phyloP scores from a whole-genome alignment of 1,139 yeast species.

The Nakaseomyces bracarensis region DNA sequence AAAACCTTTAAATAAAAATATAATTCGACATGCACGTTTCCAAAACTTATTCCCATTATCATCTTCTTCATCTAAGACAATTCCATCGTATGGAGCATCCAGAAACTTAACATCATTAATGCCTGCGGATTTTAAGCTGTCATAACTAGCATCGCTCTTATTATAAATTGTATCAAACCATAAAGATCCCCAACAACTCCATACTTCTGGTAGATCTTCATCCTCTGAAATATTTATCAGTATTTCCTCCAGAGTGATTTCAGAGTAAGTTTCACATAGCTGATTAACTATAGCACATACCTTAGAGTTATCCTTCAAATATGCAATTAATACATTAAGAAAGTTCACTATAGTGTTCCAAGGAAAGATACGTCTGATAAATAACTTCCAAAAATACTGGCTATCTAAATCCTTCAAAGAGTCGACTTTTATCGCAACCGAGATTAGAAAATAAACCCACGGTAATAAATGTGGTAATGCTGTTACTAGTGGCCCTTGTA shows the following conservation, averaged over 20 bases:
- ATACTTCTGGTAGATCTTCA: conserved; percentile 63
- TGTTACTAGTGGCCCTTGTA: conserved; percentile 62
- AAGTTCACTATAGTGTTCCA: conserved; percentile 59
- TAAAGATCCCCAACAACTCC: conserved; percentile 79
- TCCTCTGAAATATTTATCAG: conserved; percentile 42
- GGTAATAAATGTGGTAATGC: conserved; percentile 63
- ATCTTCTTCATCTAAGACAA: conserved; percentile 37
- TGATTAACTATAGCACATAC: conserved; percentile 18
- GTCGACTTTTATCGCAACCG: conserved; percentile 50
- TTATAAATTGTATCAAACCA: conserved; percentile 51
- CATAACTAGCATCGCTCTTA: conserved; percentile 41
- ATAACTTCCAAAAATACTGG: conserved; percentile 42
- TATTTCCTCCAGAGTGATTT: conserved; percentile 27
- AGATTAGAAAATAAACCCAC: conserved; percentile 59
- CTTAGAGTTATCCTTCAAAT: conserved; percentile 22
- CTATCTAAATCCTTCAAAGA: conserved; percentile 24
- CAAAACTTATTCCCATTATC: conserved; percentile 32
- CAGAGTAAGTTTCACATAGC: conserved; percentile 19
- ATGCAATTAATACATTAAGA: conserved; percentile 40
- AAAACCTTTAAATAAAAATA: conserved; percentile 26
- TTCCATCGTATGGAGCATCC: conserved; percentile 62
- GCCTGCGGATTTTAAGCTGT: conserved; percentile 48
- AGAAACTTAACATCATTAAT: conserved; percentile 46
- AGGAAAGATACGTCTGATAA: conserved; percentile 48
- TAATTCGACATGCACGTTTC: conserved; percentile 28